A percentile compares a stretch with the other conserved stretches of the same genome.
Evolutionary conservation across 768 basidiomycete genomes (phyloP).

Genomic region (Phylloporus sp.): DNA sequence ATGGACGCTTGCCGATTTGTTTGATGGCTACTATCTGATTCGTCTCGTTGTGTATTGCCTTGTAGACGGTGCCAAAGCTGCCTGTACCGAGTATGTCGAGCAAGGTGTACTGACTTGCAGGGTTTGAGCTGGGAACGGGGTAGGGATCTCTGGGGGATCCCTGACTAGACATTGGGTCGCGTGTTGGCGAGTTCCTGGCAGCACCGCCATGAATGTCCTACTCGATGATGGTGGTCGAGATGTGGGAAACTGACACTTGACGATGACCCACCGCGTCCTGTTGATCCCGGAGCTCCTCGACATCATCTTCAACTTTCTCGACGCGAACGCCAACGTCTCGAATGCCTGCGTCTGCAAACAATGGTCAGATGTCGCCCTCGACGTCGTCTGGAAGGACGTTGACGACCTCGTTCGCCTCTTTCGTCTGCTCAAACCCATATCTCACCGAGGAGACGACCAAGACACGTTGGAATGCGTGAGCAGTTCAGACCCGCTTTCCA

Average conservation of each 20-base stretch:
- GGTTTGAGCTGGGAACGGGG: constrained; percentile 72
- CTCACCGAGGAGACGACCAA: constrained; percentile 12
- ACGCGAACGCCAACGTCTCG: constrained; percentile 34
- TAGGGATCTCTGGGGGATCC: constrained; percentile 55
- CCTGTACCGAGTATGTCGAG: constrained; percentile 97
- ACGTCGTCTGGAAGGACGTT: constrained; percentile 55
- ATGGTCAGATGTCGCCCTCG: constrained; percentile 56
- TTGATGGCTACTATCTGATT: constrained; percentile 97
- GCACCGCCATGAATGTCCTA: too few species aligned
- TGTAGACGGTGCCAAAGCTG: constrained; percentile 96
- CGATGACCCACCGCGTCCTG: constrained; percentile 36
- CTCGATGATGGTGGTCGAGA: too few species aligned
- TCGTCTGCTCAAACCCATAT: constrained; percentile 44
- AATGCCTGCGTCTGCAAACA: constrained; percentile 53
- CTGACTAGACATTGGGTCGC: too few species aligned
- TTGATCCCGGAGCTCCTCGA: constrained; percentile 56
- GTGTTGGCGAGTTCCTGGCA: too few species aligned
- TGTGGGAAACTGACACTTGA: too few species aligned
- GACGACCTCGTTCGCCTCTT: constrained; percentile 44
- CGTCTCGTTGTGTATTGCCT: constrained; percentile 91
- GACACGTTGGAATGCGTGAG: constrained; percentile 22
- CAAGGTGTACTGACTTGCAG: constrained; percentile 85
- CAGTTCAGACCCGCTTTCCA: not conserved
- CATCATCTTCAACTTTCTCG: constrained; percentile 48
- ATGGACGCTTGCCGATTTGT: constrained; percentile 73